A percentile compares a stretch with the other conserved stretches of the same genome.
Conservation (phyloP, 805 yeast genomes). For the Candida corydali region DNA sequence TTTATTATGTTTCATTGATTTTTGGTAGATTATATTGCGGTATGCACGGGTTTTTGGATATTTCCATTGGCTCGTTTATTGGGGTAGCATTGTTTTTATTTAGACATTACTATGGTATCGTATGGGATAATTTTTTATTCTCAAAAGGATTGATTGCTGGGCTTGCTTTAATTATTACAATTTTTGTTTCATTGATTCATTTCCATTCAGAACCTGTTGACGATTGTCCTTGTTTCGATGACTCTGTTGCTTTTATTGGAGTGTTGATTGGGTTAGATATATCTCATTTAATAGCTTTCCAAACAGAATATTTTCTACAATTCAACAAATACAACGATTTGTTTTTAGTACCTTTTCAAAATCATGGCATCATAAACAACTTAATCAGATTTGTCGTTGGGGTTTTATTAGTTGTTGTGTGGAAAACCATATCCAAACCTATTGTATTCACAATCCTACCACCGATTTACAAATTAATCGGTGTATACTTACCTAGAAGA, state of each 20-base stretch:
- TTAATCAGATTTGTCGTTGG: slow-evolving; percentile 58
- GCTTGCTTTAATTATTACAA: slow-evolving; percentile 31
- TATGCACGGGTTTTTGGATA: slow-evolving; percentile 91
- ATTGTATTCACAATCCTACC: slow-evolving; percentile 52
- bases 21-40: slow-evolving; percentile 91
- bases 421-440: slow-evolving; percentile 78
- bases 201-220: slow-evolving; percentile 83
- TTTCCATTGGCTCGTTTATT: slow-evolving; percentile 57
- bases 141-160: slow-evolving; percentile 24
- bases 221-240: slow-evolving; percentile 95
- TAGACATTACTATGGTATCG: slow-evolving; percentile 36
- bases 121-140: slow-evolving; percentile 45
- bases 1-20: slow-evolving; percentile 63
- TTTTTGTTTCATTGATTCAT: slow-evolving; percentile 51
- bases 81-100: slow-evolving; percentile 54
- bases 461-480: slow-evolving; percentile 48
- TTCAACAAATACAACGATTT: slow-evolving; percentile 21
- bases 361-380: slow-evolving; percentile 43
- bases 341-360: slow-evolving; percentile 26
- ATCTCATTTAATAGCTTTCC: slow-evolving; percentile 48
- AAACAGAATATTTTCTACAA: slow-evolving; percentile 23
- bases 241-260: slow-evolving; percentile 88
- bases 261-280: slow-evolving; percentile 77
- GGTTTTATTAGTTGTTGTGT: slow-evolving; percentile 52
- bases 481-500: slow-evolving; percentile 36